Evolutionary conservation across 768 basidiomycete genomes (phyloP), one percentile per base, ranked within the genome.

Genomic region (Calvatia gigantea): DNA sequence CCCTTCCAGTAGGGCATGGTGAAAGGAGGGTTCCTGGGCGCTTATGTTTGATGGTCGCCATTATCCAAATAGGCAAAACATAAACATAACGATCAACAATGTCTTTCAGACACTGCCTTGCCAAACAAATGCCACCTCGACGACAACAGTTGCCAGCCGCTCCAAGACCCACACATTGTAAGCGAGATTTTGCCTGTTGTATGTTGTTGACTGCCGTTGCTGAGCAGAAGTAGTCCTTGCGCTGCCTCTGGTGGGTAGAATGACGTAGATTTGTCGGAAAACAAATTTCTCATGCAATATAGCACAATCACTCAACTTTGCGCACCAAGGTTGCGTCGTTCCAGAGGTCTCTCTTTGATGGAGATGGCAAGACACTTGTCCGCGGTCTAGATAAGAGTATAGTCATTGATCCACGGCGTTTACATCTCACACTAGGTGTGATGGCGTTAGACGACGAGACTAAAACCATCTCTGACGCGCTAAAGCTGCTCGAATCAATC

Each of bases 391-490:
- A 91, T 67, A 63, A 62, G 7, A 74, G 79, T 2, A 81, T 91
- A 60, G 67, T 87, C 51, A 76, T 89, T 52, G 73, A 78, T 39
- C 79, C 80, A 0, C 63, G 74, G 8, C 67, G 87, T n/a, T 68
- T 90, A 39, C 89, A 91, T 66, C 68, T 91, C 54, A 91, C 89
- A 0, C 70, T 91, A 2, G 89, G 88, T 1, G 87, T 89, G 1
- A 86, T 91, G 85, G 69, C 79, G 0, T 81, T 90, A 31, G 66
- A 68, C 6, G 60, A 65, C 15, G 62, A 71, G 0, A 57, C 29
- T 12, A 68, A 61, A 32, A 78, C 79, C 0, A 62, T 81, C 6
- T 28, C 66, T 0, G 67, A 65, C 2, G 82, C 81, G 0, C 70
- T 82, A 6, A 62, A 66, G 0, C 72, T 84, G 29, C 67, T 85